Percentiles rank a stretch among this genome's conserved stretches.
These are phyloP conservation scores for Nidula microcarpa DNA, from an alignment of 768 basidiomycete species.

Conservation along the genomic window DNA sequence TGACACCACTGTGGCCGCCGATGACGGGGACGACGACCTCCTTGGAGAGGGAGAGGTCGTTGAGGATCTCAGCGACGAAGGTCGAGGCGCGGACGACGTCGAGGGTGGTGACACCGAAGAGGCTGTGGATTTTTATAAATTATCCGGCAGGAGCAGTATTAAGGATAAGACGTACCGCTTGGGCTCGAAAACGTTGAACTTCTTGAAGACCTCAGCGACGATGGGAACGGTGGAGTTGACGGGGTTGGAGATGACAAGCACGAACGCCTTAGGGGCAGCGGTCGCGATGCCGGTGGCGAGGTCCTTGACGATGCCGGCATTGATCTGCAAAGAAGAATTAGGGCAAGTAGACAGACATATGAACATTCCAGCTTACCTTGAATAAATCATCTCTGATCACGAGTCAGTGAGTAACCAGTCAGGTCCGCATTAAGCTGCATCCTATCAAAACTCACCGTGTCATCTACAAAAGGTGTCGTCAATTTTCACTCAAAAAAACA, in stretches of 20 bases:
- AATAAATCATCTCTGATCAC: slow-evolving; percentile 83
- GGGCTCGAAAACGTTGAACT: slow-evolving; percentile 86
- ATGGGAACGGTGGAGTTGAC: slow-evolving; percentile 99
- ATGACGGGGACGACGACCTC: slow-evolving; percentile 83
- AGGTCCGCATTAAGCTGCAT: background rate
- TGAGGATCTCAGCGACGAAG: slow-evolving; percentile 81
- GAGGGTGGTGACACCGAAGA: slow-evolving; percentile 97
- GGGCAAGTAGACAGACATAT: background rate
- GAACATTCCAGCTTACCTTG: slow-evolving; percentile 54
- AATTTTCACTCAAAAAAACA: slow-evolving; percentile 1
- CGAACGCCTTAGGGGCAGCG: slow-evolving; percentile 81
- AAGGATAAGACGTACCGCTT: slow-evolving; percentile 57
- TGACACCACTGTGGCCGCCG: slow-evolving; percentile 92
- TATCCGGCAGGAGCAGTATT: background rate
- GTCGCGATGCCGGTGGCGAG: slow-evolving; percentile 89
- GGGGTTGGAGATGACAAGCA: slow-evolving; percentile 98
- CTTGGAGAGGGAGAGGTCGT: slow-evolving; percentile 56
- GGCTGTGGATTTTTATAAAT: slow-evolving; percentile 33
- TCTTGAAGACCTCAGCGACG: slow-evolving; percentile 93
- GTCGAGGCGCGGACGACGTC: slow-evolving; percentile 98
- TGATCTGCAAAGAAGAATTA: slow-evolving; percentile 59
- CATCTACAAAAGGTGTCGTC: slow-evolving; percentile 35
- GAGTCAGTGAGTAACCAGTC: background rate
- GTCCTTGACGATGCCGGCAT: slow-evolving; percentile 94
- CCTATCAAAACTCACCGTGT: slow-evolving; percentile 36